phyloP scores from a whole-genome alignment of 2,329 filamentous ascomycete species.

The Phialocephala subalpina region DNA sequence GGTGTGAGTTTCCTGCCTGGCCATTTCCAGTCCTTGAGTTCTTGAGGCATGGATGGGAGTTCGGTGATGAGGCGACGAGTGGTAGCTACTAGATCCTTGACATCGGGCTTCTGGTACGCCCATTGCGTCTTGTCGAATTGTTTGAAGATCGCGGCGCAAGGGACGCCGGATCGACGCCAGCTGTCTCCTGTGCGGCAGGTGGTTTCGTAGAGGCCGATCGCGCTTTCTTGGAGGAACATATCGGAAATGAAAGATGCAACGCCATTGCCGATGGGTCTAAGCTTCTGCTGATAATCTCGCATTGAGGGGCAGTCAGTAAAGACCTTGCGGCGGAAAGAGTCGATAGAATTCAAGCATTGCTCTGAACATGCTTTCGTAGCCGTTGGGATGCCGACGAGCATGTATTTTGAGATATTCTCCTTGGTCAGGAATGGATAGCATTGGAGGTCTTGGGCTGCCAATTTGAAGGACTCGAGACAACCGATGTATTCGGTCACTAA shows the following conservation, averaged over 20 bases:
- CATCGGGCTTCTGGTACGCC: not conserved
- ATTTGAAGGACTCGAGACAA: conserved; percentile 6
- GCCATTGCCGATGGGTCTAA: not conserved
- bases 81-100: conserved; percentile 2
- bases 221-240: not conserved
- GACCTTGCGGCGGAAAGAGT: not conserved
- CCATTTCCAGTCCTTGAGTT: conserved; percentile 11
- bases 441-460: not conserved
- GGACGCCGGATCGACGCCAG: not conserved
- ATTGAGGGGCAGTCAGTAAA: not conserved
- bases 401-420: not conserved
- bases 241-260: not conserved
- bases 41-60: conserved; percentile 2
- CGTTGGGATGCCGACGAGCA: not conserved
- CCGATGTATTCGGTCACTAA: not conserved
- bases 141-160: conserved; percentile 2
- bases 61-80: not conserved
- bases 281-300: not conserved
- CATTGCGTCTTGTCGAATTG: not conserved
- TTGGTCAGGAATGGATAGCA: conserved; percentile 8
- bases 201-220: not conserved
- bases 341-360: not conserved
- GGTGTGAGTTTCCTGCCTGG: not conserved
- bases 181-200: not conserved
- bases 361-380: not conserved